Conservation (phyloP, 75 land plant species). For the Sequoia sempervirens region DNA sequence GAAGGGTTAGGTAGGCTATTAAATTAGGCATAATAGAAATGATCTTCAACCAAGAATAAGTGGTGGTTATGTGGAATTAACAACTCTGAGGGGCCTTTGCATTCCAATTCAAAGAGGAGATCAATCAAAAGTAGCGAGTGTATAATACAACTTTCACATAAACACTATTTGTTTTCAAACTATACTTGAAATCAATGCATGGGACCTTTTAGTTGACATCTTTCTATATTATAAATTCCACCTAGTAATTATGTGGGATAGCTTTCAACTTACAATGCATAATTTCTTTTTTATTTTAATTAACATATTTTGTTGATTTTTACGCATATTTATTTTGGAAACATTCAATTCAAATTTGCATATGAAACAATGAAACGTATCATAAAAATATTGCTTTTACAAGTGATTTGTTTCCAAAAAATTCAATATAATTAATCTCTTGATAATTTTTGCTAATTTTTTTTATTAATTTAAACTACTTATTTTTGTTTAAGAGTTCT, state of each 20-base stretch:
- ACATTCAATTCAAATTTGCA: no score
- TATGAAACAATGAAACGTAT: no score
- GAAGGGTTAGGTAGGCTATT: constrained; percentile 10
- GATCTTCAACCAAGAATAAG: constrained; percentile 4
- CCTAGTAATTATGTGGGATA: constrained; percentile 68
- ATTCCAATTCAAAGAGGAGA: constrained; percentile 35
- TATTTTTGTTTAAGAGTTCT: no score
- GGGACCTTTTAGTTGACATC: constrained; percentile 30
- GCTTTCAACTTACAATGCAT: constrained; percentile 19
- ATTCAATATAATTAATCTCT: no score
- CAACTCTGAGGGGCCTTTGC: constrained; percentile 30
- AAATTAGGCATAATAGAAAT: constrained; percentile 1
- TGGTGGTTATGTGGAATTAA: constrained; percentile 26
- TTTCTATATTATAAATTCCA: constrained; percentile 68
- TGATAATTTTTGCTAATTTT: no score
- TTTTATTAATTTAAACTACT: no score
- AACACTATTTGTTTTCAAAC: constrained; percentile 73
- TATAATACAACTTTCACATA: constrained; percentile 28
- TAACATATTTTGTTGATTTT: no score
- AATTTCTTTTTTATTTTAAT: no score
- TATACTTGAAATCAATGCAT: constrained; percentile 37
- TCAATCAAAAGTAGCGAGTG: constrained; percentile 23
- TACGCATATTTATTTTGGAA: no score
- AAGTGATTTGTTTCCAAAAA: no score
- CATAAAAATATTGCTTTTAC: no score